Evolutionary conservation across 495 filamentous ascomycete genomes (phyloP).

Genomic region (Lasiosphaeris hirsuta): DNA sequence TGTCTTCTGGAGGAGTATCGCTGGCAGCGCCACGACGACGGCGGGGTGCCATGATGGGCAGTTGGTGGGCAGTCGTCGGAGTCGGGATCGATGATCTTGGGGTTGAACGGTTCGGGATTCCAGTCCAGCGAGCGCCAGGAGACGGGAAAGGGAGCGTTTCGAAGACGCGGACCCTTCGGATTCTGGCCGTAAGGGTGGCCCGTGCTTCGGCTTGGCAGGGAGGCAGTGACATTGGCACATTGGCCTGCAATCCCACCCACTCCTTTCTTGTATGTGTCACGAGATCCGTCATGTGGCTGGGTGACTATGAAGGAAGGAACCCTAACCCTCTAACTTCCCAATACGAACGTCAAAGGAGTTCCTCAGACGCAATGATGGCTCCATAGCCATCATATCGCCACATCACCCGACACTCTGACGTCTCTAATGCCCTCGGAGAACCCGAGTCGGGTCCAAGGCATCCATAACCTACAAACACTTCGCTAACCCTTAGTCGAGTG

Average conservation of each 20-base stretch:
- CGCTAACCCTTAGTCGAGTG: no score
- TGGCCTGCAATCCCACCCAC: neutral
- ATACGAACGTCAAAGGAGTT: no score
- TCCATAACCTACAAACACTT: no score
- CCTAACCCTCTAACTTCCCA: no score
- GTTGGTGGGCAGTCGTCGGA: slow-evolving; percentile 2
- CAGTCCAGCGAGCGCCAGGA: neutral
- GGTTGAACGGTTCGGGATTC: no score
- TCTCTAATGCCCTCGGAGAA: no score
- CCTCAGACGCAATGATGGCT: no score
- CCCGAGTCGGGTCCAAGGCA: no score
- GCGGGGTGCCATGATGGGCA: slow-evolving; percentile 31
- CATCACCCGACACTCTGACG: no score
- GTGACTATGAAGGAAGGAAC: no score
- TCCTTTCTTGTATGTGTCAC: neutral
- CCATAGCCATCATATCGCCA: no score
- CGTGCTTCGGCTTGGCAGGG: slow-evolving; percentile 30
- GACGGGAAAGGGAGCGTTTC: slow-evolving; percentile 24
- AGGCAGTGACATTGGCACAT: slow-evolving; percentile 27
- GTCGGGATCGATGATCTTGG: neutral
- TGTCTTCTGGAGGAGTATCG: slow-evolving; percentile 23
- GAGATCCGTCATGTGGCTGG: neutral
- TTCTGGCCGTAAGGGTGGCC: slow-evolving; percentile 21
- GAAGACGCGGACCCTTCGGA: slow-evolving; percentile 30
- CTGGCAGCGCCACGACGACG: slow-evolving; percentile 29